phyloP scores from a whole-genome alignment of 495 filamentous ascomycete genomes.

The Penicillium crystallinum region DNA sequence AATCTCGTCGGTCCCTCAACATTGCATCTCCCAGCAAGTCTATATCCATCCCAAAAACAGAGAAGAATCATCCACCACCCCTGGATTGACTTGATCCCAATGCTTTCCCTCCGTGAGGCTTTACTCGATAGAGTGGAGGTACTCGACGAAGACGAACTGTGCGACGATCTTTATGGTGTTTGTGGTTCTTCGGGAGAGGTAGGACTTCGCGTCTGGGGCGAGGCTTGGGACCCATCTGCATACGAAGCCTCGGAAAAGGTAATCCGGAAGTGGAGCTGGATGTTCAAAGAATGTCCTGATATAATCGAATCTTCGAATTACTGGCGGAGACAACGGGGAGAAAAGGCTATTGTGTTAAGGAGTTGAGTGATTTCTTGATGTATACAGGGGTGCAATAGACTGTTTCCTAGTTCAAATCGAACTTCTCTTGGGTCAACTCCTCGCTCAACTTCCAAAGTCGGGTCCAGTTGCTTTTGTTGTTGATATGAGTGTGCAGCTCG shows the following conservation, averaged over 20 bases:
- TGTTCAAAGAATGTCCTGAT: conserved; percentile 16
- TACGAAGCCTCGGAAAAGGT: conserved; percentile 19
- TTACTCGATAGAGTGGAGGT: neutral
- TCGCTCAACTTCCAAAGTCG: conserved; percentile 18
- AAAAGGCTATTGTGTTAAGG: conserved; percentile 9
- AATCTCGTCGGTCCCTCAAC: conserved; percentile 14
- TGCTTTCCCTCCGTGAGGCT: conserved; percentile 13
- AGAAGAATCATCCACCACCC: conserved; percentile 22
- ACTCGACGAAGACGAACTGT: conserved; percentile 20
- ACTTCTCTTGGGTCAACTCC: conserved; percentile 10
- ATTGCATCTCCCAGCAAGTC: conserved; percentile 14
- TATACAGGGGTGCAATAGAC: neutral
- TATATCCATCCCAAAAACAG: conserved; percentile 15
- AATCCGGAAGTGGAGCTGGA: conserved; percentile 16
- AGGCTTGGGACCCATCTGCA: conserved; percentile 20
- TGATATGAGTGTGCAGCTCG: conserved; percentile 15
- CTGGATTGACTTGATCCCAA: conserved; percentile 23
- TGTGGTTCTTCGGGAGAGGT: neutral
- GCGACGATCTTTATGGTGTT: conserved; percentile 15
- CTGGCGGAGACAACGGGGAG: conserved; percentile 19
- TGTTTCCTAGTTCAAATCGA: neutral
- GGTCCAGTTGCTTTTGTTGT: conserved; percentile 11
- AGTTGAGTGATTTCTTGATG: neutral
- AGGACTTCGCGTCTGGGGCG: conserved; percentile 21
- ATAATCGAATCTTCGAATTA: conserved; percentile 18